Base-by-base conservation (phyloP, 2,329 filamentous ascomycete genomes). In the Basipetospora chlamydospora region DNA sequence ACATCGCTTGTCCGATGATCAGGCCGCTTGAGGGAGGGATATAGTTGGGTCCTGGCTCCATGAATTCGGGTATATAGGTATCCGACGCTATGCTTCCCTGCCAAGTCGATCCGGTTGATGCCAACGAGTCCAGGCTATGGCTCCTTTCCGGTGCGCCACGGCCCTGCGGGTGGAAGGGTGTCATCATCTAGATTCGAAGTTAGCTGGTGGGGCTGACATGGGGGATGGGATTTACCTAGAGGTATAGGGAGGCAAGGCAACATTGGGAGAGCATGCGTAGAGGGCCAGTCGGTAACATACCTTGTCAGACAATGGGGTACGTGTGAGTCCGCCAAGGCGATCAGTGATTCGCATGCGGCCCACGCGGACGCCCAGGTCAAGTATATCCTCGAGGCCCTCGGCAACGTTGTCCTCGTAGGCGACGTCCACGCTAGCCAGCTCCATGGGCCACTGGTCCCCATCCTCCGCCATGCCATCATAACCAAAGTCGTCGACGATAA, bases 291-390 rank as follows among this genome's bases (percentile, higher is more conserved):
- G n/a, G n/a, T n/a, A n/a, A n/a, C n/a, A n/a, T n/a, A 81, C 73
- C 62, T 85, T 80, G 52, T 84, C 75, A 4, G 71, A 67, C 39
- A 86, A 66, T 45, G 75, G 73, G 3, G 80, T 80, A 31, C 80
- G 64, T 29, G 80, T 76, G 44, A 81, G 69, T 1, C 80, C 80
- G 12, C 81, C 81, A 43, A 86, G 73, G 26, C 80, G 66, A 48
- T 86, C 80, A 3, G 77, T 83, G 41, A 86, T 73, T 40, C 71
- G 29, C 66, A 85, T 70, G 51, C 72, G 79, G 2, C 80, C 80
- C 41, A 86, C 64, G 43, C 70, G 68, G 40, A 85, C 70, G 2
- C 80, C 81, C 18, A 86, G 58, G 53, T 86, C 81, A 44, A 80
- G 68, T 31, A 83, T 57, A 41, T 82, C 77, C 49, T 79, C 63